These are phyloP conservation scores for Nicotiana undulata DNA, from an alignment of 257 asterid genomes.

Conservation along the genomic window DNA sequence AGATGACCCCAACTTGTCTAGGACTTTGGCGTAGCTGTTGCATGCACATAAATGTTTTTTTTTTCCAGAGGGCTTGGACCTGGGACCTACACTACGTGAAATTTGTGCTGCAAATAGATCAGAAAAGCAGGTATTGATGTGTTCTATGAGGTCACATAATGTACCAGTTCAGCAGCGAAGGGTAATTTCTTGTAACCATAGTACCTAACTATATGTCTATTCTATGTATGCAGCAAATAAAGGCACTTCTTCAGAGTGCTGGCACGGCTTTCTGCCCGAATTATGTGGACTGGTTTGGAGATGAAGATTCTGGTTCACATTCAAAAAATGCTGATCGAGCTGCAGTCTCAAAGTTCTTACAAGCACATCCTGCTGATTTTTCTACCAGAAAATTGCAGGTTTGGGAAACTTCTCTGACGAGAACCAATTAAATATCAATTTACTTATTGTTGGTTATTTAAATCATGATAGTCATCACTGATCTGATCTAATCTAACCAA, in stretches of 20 bases:
- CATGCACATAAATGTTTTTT: neutral
- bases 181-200: neutral
- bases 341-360: slow-evolving; percentile 69
- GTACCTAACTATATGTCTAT: neutral
- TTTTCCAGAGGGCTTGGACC: slow-evolving; percentile 44
- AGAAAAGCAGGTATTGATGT: slow-evolving; percentile 66
- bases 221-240: slow-evolving; percentile 65
- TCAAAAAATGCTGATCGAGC: slow-evolving; percentile 75
- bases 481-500: neutral
- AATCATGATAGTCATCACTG: neutral
- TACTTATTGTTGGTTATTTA: neutral
- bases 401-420: neutral
- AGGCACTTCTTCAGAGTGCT: slow-evolving; percentile 81
- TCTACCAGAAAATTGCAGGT: slow-evolving; percentile 84
- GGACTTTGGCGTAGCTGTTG: neutral
- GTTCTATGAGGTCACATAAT: neutral
- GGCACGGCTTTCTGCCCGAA: slow-evolving; percentile 87
- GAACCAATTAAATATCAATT: neutral
- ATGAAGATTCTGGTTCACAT: slow-evolving; percentile 40
- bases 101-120: slow-evolving; percentile 88
- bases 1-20: neutral
- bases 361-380: slow-evolving; percentile 75
- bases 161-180: neutral
- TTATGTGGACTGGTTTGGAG: slow-evolving; percentile 80
- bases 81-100: slow-evolving; percentile 80